Evolutionary conservation across 2,329 filamentous ascomycete genomes (phyloP), one percentile per base, ranked within the genome.

Genomic region (Penicillium sp.): DNA sequence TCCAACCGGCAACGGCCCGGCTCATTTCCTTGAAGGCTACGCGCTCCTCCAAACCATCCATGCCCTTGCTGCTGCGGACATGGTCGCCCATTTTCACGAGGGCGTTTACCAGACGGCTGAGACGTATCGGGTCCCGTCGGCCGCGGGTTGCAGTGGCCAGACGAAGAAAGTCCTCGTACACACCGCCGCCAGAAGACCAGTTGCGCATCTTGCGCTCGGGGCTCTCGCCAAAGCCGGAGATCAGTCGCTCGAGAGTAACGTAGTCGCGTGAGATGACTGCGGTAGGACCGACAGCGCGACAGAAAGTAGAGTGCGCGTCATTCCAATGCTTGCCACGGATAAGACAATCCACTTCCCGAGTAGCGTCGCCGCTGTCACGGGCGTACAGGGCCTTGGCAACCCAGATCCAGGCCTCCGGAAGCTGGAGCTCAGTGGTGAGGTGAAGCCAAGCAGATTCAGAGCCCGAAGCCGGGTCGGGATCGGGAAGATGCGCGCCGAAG

Each of bases 1-100:
- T 80, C 65, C 83, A 80, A 54, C 80, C 79, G 8, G 87, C 87
- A 52, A 92, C 82, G 40, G 84, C 78, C 46, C 82, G 82, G 41
- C 86, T 86, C 80, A 95, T 95, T 64, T 95, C 89, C 56, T 86
- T 84, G 46, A 92, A 78, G 0, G 89, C 89, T 37, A 91, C 88
- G 46, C 82, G 75, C 64, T 87, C 80, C 54, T 83, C 70, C 53
- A 81, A 72, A 39, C 69, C 72, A 46, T 74, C 66, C 25, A 68
- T 78, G 37, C 83, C 80, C 20, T 86, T 71, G 6, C 81, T 68
- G 39, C 70, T 63, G 23, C 75, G 67, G 10, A 72, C 62, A 31
- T 65, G 67, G 25, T 70, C 67, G 10, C 72, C 71, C 59, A 73
- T 67, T 3, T 57, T 63, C 7, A 67, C 70, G 51, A 77, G 71